Percentiles rank a stretch among this genome's conserved stretches.
Evolutionary conservation across 208 protist species (phyloP).

Genomic region (Crithidia mellificae): DNA sequence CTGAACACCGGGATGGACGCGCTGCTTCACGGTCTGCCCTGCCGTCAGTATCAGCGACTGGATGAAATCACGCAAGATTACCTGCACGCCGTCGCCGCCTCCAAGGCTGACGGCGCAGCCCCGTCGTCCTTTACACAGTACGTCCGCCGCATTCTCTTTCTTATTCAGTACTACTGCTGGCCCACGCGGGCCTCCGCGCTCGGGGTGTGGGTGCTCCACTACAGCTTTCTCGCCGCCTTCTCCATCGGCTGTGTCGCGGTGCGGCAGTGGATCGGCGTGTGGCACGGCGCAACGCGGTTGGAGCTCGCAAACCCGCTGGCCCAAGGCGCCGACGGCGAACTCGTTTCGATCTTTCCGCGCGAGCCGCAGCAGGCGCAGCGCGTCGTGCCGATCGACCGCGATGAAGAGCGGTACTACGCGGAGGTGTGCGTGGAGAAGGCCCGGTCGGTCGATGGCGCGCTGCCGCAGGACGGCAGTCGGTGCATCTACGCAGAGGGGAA

Average conservation of each 20-base stretch:
- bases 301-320: conserved; percentile 81
- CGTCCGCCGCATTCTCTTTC: conserved; percentile 23
- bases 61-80: conserved; percentile 17
- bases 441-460: conserved; percentile 1
- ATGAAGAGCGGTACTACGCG: conserved; percentile 49
- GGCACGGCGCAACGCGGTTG: conserved; percentile 53
- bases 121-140: conserved; percentile 4
- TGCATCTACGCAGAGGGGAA: conserved; percentile 59
- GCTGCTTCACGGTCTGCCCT: conserved; percentile 59
- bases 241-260: conserved; percentile 24
- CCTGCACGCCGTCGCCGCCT: conserved; percentile 2
- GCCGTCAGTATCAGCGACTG: conserved; percentile 35
- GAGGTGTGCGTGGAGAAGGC: conserved; percentile 41
- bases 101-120: background rate
- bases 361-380: conserved; percentile 29
- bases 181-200: conserved; percentile 46
- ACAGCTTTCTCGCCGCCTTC: conserved; percentile 29
- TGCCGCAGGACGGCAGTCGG: conserved; percentile 9
- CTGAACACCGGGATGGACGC: conserved; percentile 39
- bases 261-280: conserved; percentile 58
- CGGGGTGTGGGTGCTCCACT: conserved; percentile 70
- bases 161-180: conserved; percentile 50
- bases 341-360: conserved; percentile 66
- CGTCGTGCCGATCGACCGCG: conserved; percentile 17
- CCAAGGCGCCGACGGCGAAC: conserved; percentile 50